These are phyloP conservation scores for Lachancea thermotolerans DNA, from an alignment of 805 yeast genomes.

Conservation along the genomic window DNA sequence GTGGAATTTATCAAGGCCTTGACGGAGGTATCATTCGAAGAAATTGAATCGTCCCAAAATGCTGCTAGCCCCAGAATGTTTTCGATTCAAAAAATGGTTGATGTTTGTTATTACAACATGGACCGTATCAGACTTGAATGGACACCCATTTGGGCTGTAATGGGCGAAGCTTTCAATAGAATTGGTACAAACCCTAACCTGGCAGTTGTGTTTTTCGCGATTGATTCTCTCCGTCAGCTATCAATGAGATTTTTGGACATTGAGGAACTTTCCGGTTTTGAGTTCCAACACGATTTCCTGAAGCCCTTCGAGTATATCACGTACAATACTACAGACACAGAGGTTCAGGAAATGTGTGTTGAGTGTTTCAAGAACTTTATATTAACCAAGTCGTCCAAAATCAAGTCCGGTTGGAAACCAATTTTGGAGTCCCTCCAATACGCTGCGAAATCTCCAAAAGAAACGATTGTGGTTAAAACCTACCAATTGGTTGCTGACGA, in stretches of 20 bases:
- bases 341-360: conserved; percentile 80
- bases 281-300: conserved; percentile 89
- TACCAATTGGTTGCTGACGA: conserved; percentile 51
- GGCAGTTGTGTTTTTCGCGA: conserved; percentile 78
- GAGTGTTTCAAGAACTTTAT: conserved; percentile 87
- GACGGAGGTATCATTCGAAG: conserved; percentile 81
- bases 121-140: conserved; percentile 92
- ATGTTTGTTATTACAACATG: conserved; percentile 97
- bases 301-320: conserved; percentile 83
- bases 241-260: conserved; percentile 87
- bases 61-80: conserved; percentile 83
- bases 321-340: conserved; percentile 54
- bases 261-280: conserved; percentile 92
- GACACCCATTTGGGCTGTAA: conserved; percentile 90
- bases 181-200: conserved; percentile 77
- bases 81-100: conserved; percentile 91
- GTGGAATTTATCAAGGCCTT: conserved; percentile 81
- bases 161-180: conserved; percentile 82
- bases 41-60: conserved; percentile 80
- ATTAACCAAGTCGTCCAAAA: conserved; percentile 59
- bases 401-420: conserved; percentile 93
- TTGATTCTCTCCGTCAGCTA: conserved; percentile 89
- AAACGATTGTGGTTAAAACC: conserved; percentile 54
- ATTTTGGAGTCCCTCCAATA: conserved; percentile 70
- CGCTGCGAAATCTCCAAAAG: conserved; percentile 55